phyloP scores from a whole-genome alignment of 108 stramenopile species.

The Cyclostephanos invisitatus region DNA sequence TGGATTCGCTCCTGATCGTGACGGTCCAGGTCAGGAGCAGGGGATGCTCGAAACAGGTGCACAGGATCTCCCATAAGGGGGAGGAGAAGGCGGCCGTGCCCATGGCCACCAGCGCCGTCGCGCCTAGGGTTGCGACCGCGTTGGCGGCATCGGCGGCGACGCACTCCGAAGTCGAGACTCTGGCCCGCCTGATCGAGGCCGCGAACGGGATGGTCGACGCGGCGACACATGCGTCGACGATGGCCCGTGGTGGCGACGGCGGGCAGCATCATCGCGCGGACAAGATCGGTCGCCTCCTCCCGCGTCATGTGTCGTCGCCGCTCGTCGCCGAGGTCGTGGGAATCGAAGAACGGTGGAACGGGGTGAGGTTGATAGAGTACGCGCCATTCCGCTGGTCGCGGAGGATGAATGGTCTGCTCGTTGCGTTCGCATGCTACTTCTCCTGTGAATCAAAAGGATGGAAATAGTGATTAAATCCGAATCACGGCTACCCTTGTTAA shows the following conservation, averaged over 20 bases:
- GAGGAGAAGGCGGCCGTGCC: background rate
- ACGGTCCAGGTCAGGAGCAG: background rate
- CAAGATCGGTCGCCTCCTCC: background rate
- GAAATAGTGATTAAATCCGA: no score
- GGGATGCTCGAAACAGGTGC: background rate
- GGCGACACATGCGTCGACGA: background rate
- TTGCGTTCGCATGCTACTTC: slow-evolving; percentile 11
- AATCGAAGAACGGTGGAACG: slow-evolving; percentile 47
- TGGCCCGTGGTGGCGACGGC: background rate
- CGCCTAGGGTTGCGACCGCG: slow-evolving; percentile 13
- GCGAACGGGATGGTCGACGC: slow-evolving; percentile 4
- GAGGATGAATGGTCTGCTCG: slow-evolving; percentile 33
- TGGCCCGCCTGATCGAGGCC: background rate
- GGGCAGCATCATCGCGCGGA: background rate
- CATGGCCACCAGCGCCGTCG: slow-evolving; percentile 1
- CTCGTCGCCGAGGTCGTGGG: slow-evolving; percentile 37
- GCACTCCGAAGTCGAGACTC: background rate
- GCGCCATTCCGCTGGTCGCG: slow-evolving; percentile 30
- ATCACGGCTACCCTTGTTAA: no score
- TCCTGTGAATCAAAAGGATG: background rate
- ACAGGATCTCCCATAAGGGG: background rate
- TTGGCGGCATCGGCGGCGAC: slow-evolving; percentile 3
- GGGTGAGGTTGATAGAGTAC: slow-evolving; percentile 23
- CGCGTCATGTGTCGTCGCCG: background rate
- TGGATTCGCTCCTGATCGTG: slow-evolving; percentile 1